Evolutionary conservation across 2,329 filamentous ascomycete genomes (phyloP), one percentile per base, ranked within the genome.

Genomic region (Huntiella omanensis): DNA sequence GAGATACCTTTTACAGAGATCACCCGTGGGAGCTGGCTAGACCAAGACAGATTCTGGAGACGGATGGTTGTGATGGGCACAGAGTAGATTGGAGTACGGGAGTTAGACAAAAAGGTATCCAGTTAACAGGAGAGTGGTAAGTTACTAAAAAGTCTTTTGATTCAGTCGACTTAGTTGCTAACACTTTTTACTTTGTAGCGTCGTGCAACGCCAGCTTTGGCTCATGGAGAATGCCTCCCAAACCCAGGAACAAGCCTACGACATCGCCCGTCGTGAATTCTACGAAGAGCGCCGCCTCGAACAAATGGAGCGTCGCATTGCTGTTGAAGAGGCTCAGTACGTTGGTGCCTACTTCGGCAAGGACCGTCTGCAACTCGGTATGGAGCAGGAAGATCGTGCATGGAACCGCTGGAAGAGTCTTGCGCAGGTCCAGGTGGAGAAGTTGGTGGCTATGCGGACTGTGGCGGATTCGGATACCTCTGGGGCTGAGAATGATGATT

Each of bases 1-100:
- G 91, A 52, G 69, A 64, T 54, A 75, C 78, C 22, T 98, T 96
- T 65, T 98, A 83, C 67, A 76, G 71, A 57, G 88, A 98, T 61
- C 91, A 98, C 60, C 91, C 91, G 4, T 98, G 91, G 91, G 91
- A 98, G 64, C 66, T 98, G 57, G 91, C 91, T 13, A 73, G 88
- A 52, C 91, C 91, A 46, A 73, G 84, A 54, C 70, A 94, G 49
- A 68, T 98, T 40, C 65, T 96, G 7, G 91, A 98, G 64, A 68
- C 77, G 54, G 81, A 88, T 56, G 91, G 91, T 45, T 82, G 80
- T 58, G 88, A 98, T 57, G 68, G 75, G 44, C 74, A 80, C 59
- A 68, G 64, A 46, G 77, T 76, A 55, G 76, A 95, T 61, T 96
- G 88, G 88, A 82, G 79, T 54, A 77, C 62, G 55, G 74, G 70